Conservation (phyloP, 164 flowering plant genomes). For the Echeveria elegans region DNA sequence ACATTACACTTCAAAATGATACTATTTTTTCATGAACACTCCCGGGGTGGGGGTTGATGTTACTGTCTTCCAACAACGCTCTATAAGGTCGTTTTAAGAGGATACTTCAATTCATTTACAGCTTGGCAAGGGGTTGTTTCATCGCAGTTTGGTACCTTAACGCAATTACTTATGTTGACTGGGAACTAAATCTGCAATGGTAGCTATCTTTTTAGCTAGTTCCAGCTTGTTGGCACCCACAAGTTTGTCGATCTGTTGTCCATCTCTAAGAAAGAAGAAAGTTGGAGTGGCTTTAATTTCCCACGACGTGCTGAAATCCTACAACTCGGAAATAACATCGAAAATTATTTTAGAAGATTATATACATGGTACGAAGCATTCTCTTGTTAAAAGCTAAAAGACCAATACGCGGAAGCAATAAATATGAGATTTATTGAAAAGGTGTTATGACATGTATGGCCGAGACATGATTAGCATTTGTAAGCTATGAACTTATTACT, state of each 20-base stretch:
- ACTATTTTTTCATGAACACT: too few species aligned
- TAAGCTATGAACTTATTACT: not conserved
- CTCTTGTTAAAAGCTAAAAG: not conserved
- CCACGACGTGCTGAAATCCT: slow-evolving; percentile 7
- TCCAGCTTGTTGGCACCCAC: slow-evolving; percentile 4
- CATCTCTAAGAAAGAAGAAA: slow-evolving; percentile 4
- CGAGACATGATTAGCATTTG: not conserved
- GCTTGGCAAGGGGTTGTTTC: too few species aligned
- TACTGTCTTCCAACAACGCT: too few species aligned
- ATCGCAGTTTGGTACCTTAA: too few species aligned
- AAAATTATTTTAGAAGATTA: not conserved
- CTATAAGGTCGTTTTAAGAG: too few species aligned
- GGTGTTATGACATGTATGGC: not conserved
- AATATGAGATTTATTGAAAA: not conserved
- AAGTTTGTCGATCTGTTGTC: slow-evolving; percentile 2
- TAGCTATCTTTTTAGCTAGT: not conserved
- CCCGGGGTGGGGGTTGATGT: too few species aligned
- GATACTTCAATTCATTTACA: too few species aligned
- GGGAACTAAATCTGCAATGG: not conserved
- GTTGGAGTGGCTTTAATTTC: slow-evolving; percentile 6
- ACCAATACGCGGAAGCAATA: not conserved
- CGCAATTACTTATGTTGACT: not conserved
- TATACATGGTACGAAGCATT: not conserved
- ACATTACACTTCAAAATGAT: too few species aligned
- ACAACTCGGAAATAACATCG: not conserved